These are phyloP conservation scores for Dactylellina parvicollis DNA, from an alignment of 2,329 filamentous ascomycete genomes.

Conservation along the genomic window DNA sequence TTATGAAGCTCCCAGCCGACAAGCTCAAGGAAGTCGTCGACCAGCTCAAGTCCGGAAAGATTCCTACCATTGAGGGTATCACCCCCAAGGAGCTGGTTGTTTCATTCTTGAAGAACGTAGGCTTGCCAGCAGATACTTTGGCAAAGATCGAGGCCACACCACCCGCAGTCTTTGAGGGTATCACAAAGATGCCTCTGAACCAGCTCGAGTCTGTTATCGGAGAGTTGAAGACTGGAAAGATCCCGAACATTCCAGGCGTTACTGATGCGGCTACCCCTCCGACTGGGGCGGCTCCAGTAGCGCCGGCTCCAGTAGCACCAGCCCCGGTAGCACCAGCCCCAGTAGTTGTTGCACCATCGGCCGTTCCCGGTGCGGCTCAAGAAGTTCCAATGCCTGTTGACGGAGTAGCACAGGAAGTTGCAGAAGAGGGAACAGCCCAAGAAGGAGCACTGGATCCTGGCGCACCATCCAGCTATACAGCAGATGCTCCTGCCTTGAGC, in stretches of 20 bases:
- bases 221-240: slow-evolving; percentile 11
- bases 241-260: slow-evolving; percentile 32
- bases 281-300: neutral
- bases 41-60: slow-evolving; percentile 29
- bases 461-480: no score
- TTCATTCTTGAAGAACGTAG: slow-evolving; percentile 18
- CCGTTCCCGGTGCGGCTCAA: neutral
- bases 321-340: neutral
- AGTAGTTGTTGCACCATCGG: neutral
- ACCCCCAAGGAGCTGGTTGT: slow-evolving; percentile 39
- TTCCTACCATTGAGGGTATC: slow-evolving; percentile 39
- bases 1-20: slow-evolving; percentile 35
- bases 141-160: slow-evolving; percentile 11
- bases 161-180: slow-evolving; percentile 5
- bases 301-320: slow-evolving; percentile 5
- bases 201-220: slow-evolving; percentile 22
- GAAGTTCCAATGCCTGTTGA: neutral
- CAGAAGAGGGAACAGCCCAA: neutral
- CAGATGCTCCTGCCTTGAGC: no score
- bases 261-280: neutral
- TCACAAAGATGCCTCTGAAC: slow-evolving; percentile 20
- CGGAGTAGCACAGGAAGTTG: neutral
- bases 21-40: slow-evolving; percentile 37
- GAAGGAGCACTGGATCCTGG: neutral
- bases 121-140: slow-evolving; percentile 22